These are phyloP conservation scores for Geum urbanum DNA, from an alignment of 306 rosid species.

Conservation along the genomic window DNA sequence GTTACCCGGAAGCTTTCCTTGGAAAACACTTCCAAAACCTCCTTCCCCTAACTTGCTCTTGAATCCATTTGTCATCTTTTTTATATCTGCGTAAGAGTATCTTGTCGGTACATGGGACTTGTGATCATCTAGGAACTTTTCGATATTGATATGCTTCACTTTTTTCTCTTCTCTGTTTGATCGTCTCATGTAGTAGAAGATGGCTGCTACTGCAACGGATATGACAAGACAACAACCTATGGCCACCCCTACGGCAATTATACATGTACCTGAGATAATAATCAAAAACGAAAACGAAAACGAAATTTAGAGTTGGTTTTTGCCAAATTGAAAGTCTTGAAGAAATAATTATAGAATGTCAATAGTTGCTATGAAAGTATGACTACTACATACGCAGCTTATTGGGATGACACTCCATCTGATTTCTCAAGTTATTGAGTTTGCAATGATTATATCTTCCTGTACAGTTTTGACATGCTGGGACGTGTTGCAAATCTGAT, in stretches of 20 bases:
- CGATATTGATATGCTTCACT: conserved; percentile 27
- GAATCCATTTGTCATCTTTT: conserved; percentile 35
- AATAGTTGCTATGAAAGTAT: too few relatives aligned
- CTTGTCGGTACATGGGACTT: conserved; percentile 35
- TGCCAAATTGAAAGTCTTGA: too few relatives aligned
- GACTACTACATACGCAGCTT: too few relatives aligned
- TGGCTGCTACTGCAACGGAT: not conserved
- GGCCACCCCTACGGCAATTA: not conserved
- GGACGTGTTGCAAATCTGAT: not conserved
- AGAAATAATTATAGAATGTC: too few relatives aligned
- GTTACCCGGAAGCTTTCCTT: conserved; percentile 22
- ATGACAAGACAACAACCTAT: not conserved
- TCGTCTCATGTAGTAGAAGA: not conserved
- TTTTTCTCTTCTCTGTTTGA: not conserved
- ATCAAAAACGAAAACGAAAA: too few relatives aligned
- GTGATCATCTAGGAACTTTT: conserved; percentile 40
- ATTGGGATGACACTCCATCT: not conserved
- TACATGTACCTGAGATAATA: too few relatives aligned
- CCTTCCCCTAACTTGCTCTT: conserved; percentile 32
- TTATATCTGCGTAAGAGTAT: conserved; percentile 36
- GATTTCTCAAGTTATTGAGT: not conserved
- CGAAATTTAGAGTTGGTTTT: too few relatives aligned
- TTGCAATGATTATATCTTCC: fast-evolving
- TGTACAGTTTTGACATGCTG: not conserved
- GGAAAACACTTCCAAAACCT: conserved; percentile 36